Evolutionary conservation across 306 rosid genomes (phyloP).

Genomic region (Quercus cerris): DNA sequence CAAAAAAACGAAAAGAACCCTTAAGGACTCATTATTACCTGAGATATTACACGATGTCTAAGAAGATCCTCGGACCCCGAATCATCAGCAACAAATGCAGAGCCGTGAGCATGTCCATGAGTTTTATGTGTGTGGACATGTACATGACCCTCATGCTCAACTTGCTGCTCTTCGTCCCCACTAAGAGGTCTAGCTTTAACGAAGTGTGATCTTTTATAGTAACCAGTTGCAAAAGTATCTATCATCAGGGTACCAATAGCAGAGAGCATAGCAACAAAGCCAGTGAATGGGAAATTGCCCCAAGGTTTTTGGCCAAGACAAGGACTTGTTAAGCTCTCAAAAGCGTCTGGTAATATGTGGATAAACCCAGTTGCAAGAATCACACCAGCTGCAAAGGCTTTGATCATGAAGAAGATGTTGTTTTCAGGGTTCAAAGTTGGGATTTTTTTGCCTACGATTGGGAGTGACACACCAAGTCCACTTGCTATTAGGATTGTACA

Average conservation of each 20-base stretch:
- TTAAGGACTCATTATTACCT: conserved; percentile 31
- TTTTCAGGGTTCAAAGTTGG: conserved; percentile 45
- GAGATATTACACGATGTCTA: conserved; percentile 74
- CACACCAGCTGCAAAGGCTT: conserved; percentile 76
- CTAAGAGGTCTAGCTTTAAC: conserved; percentile 34
- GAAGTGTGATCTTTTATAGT: conserved; percentile 50
- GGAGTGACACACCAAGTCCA: conserved; percentile 9
- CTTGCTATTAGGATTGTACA: too few relatives aligned
- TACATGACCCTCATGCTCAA: conserved; percentile 65
- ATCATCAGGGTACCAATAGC: conserved; percentile 65
- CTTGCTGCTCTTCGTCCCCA: conserved; percentile 43
- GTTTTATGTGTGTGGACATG: conserved; percentile 94
- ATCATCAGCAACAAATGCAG: conserved; percentile 31
- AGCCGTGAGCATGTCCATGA: conserved; percentile 92
- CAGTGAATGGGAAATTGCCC: conserved; percentile 55
- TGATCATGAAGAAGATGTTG: conserved; percentile 57
- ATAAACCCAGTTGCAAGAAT: conserved; percentile 66
- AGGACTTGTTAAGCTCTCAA: conserved; percentile 48
- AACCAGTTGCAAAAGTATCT: conserved; percentile 58
- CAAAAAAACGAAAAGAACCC: too few relatives aligned
- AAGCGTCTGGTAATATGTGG: conserved; percentile 72
- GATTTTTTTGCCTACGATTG: conserved; percentile 53
- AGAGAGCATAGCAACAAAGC: conserved; percentile 62
- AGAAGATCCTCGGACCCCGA: conserved; percentile 36
- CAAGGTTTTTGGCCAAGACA: conserved; percentile 51